A percentile compares a stretch with the other conserved stretches of the same genome.
These are phyloP conservation scores for Aspergillus fischeri DNA, from an alignment of 2,329 filamentous ascomycete genomes.

Conservation along the genomic window DNA sequence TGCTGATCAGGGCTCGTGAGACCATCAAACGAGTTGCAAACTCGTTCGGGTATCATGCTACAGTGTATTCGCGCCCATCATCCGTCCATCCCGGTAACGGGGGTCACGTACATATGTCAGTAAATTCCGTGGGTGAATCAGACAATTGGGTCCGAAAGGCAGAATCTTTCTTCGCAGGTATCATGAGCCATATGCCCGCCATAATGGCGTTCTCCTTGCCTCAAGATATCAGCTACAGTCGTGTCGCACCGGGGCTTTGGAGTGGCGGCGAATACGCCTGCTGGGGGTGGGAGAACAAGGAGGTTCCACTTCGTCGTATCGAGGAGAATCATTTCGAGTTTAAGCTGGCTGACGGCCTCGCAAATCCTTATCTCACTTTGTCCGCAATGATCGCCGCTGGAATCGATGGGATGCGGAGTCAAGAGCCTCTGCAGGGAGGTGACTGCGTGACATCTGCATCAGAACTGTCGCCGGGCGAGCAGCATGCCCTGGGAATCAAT, in stretches of 20 bases:
- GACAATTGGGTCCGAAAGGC: background rate
- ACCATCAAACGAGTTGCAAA: slow-evolving; percentile 15
- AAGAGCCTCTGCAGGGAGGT: background rate
- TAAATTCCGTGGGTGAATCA: slow-evolving; percentile 6
- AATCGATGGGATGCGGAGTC: slow-evolving; percentile 8
- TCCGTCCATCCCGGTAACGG: slow-evolving; percentile 14
- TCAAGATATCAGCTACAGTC: slow-evolving; percentile 20
- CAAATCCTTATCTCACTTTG: slow-evolving; percentile 27
- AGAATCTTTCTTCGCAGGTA: slow-evolving; percentile 22
- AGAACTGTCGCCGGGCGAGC: background rate
- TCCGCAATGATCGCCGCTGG: slow-evolving; percentile 21
- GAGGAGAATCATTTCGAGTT: slow-evolving; percentile 20
- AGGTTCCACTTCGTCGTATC: slow-evolving; percentile 21
- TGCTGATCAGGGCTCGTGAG: slow-evolving; percentile 18
- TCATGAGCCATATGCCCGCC: slow-evolving; percentile 20
- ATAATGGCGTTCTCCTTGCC: slow-evolving; percentile 21
- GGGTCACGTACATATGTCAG: slow-evolving; percentile 24
- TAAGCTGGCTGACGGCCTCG: slow-evolving; percentile 25
- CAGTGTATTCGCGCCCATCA: slow-evolving; percentile 16
- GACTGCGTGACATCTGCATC: background rate
- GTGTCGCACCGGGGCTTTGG: slow-evolving; percentile 22
- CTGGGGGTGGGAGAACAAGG: slow-evolving; percentile 27
- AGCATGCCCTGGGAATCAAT: background rate
- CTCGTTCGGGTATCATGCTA: slow-evolving; percentile 16
- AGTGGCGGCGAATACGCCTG: slow-evolving; percentile 23